Conservation (phyloP, 176 grass and related monocot species). For the Sorghum bicolor region DNA sequence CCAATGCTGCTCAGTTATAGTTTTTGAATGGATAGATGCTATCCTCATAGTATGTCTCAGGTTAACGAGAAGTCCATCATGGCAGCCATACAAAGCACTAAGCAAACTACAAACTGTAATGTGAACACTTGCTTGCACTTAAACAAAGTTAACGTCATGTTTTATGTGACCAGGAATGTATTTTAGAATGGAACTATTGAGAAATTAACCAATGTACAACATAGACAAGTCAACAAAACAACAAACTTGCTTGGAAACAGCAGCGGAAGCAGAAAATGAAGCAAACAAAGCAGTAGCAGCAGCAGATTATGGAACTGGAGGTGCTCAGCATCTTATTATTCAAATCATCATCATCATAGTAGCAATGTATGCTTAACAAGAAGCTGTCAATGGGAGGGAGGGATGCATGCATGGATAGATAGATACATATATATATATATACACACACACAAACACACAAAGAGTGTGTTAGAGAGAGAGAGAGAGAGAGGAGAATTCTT, state of each 20-base stretch:
- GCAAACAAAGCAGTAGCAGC: neutral
- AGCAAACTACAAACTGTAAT: neutral
- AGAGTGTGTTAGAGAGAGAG: neutral
- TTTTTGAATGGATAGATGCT: slow-evolving; percentile 25
- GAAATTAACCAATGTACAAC: neutral
- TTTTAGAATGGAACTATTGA: neutral
- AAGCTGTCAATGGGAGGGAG: neutral
- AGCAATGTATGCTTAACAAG: neutral
- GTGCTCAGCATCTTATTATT: slow-evolving; percentile 6
- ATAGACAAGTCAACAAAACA: neutral
- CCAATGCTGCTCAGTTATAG: neutral
- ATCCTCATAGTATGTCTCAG: slow-evolving; percentile 32
- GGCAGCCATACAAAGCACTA: slow-evolving; percentile 15
- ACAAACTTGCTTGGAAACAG: neutral
- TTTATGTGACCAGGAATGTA: neutral
- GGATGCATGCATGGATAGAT: neutral
- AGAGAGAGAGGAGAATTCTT: neutral
- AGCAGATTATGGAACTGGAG: neutral
- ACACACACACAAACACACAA: neutral
- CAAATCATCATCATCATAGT: neutral
- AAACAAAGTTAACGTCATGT: neutral
- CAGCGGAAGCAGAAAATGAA: neutral
- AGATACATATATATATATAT: neutral
- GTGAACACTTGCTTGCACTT: neutral
- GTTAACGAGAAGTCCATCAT: slow-evolving; percentile 50